Conservation (phyloP, 2,329 filamentous ascomycete genomes). For the Verticillium isaacii region DNA sequence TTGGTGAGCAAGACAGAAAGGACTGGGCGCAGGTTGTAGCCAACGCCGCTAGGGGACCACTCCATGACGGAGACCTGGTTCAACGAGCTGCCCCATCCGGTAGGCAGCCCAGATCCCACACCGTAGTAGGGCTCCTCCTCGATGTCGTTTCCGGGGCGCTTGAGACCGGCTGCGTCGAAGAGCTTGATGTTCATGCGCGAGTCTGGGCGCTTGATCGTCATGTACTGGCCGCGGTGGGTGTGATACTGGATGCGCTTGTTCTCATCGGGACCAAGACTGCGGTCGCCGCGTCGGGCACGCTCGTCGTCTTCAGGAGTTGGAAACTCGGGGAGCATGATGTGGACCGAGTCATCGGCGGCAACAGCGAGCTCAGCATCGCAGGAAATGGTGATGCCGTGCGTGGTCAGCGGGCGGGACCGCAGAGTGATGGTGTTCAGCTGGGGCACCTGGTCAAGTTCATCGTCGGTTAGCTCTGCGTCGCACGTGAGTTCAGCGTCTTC, state of each 20-base stretch:
- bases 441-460: conserved; percentile 27
- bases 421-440: conserved; percentile 42
- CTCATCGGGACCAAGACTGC: conserved; percentile 5
- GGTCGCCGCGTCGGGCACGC: conserved; percentile 16
- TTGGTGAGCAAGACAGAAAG: conserved; percentile 45
- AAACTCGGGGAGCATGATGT: conserved; percentile 46
- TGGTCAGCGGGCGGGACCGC: conserved; percentile 36
- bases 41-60: conserved; percentile 57
- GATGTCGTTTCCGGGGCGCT: conserved; percentile 21
- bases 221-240: conserved; percentile 26
- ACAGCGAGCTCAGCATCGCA: conserved; percentile 54
- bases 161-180: conserved; percentile 31
- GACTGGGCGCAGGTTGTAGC: conserved; percentile 47
- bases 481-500: background rate
- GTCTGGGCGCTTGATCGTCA: conserved; percentile 28
- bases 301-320: conserved; percentile 18
- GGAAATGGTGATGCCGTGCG: conserved; percentile 45
- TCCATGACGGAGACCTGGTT: conserved; percentile 49
- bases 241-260: conserved; percentile 24
- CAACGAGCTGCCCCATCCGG: conserved; percentile 43
- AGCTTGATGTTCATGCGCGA: conserved; percentile 40
- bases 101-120: conserved; percentile 40
- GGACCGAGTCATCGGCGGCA: conserved; percentile 50
- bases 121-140: conserved; percentile 30
- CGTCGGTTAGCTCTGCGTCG: background rate